Evolutionary conservation across 495 filamentous ascomycete genomes (phyloP), one percentile per base, ranked within the genome.

Genomic region (Thermochaetoides thermophila): DNA sequence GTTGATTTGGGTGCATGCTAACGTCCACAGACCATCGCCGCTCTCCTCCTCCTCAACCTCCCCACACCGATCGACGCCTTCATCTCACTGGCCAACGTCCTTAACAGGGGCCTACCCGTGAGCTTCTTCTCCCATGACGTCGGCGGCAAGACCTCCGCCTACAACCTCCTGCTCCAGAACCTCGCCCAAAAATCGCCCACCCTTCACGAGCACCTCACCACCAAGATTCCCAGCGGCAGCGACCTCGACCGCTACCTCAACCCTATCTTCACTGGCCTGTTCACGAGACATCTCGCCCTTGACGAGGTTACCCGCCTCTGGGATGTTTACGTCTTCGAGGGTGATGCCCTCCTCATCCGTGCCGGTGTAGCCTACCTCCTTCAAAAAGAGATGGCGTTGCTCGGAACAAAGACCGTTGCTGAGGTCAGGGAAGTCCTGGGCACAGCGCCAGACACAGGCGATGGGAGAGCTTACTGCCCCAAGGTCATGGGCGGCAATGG

Each of bases 311-410:
- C 74, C 18, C 68, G 89, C 8, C 61, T 96, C 3, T 95, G 84
- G 84, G 89, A 97, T 48, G 80, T 92, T 17, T 89, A 84, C 61
- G 77, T 87, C 2, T 93, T 96, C 37, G 89, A 97, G 50, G 86
- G 85, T 3, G 89, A 96, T 44, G 66, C 71, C 7, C 66, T 84
- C 10, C 62, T 93, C 8, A 73, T 95, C 15, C 69, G 87, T 2
- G 74, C 81, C 0, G 80, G 72, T 1, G 74, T 95, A 4, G 89
- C 77, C 3, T 50, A 83, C 20, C 55, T 92, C 4, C 58, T 69
- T 3, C 49, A 53, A 14, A 53, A 45, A 12, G 63, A 64, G 42
- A 58, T 59, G 48, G 31, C 48, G 7, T 47, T 65, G 3, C 48
- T 66, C 4, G 48, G 52, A n/a, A 44, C 58, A 3, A 46, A 44